Percentiles rank a stretch among this genome's conserved stretches.
These are phyloP conservation scores for Vitis riparia DNA, from an alignment of 164 flowering plant genomes.

Conservation along the genomic window DNA sequence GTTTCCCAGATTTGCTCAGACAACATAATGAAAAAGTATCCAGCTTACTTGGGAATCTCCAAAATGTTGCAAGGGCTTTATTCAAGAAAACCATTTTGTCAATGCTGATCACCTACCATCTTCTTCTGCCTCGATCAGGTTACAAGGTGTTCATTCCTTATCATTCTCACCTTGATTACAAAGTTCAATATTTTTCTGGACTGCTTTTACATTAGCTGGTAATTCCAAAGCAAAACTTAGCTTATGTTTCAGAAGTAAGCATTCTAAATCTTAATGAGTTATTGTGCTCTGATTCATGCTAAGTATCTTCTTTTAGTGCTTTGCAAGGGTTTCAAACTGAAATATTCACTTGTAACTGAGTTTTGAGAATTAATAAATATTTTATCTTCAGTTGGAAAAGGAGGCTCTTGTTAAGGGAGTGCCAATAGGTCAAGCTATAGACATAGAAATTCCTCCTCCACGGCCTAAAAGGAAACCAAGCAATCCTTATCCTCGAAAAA, in stretches of 20 bases:
- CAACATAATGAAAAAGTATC: no score
- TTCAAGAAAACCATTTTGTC: no score
- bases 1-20: no score
- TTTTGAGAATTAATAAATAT: slow-evolving; percentile 8
- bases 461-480: slow-evolving; percentile 95
- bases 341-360: background rate
- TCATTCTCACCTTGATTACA: no score
- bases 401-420: slow-evolving; percentile 79
- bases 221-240: background rate
- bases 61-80: no score
- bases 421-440: slow-evolving; percentile 67
- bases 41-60: no score
- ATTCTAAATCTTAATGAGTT: background rate
- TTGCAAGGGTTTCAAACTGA: slow-evolving; percentile 1
- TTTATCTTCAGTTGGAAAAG: slow-evolving; percentile 77
- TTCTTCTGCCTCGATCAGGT: no score
- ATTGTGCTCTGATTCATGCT: background rate
- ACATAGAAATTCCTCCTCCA: slow-evolving; percentile 96
- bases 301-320: background rate
- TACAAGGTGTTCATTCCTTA: no score
- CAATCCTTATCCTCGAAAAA: slow-evolving; percentile 95
- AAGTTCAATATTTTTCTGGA: background rate
- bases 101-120: no score
- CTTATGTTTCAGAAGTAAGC: background rate
- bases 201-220: background rate